Percentiles rank a stretch among this genome's conserved stretches.
Evolutionary conservation across 2,329 filamentous ascomycete genomes (phyloP).

Genomic region (Aspergillus sp.): DNA sequence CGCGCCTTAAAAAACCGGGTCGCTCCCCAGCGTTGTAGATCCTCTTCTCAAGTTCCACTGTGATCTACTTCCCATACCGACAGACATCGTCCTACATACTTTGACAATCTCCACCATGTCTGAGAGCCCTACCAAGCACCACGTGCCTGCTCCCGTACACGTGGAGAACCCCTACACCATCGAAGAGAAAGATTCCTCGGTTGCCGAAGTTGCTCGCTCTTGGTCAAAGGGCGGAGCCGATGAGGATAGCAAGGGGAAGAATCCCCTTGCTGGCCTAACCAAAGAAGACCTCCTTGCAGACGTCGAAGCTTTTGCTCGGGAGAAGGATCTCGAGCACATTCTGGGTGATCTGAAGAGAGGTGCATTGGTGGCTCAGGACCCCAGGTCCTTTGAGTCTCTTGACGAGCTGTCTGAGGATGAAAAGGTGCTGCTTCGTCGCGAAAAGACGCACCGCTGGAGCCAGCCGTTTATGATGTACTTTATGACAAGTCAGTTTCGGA

Average conservation of each 20-base stretch:
- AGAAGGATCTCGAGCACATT: conserved; percentile 52
- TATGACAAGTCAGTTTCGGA: conserved; percentile 24
- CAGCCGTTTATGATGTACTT: conserved; percentile 43
- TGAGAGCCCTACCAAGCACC: conserved; percentile 6
- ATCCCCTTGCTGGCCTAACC: conserved; percentile 18
- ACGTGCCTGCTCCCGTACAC: conserved; percentile 3
- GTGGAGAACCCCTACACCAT: conserved; percentile 2
- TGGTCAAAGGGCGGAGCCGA: conserved; percentile 3
- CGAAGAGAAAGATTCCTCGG: conserved; percentile 4
- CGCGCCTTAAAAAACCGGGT: too few species aligned
- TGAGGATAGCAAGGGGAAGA: conserved; percentile 10
- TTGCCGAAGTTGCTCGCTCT: conserved; percentile 4
- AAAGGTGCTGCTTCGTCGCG: conserved; percentile 31
- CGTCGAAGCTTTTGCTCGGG: conserved; percentile 36
- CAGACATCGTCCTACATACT: too few species aligned
- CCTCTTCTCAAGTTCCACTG: too few species aligned
- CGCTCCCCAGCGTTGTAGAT: too few species aligned
- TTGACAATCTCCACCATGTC: conserved; percentile 6
- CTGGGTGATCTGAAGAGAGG: conserved; percentile 39
- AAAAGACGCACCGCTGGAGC: conserved; percentile 43
- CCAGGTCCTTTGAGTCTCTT: conserved; percentile 53
- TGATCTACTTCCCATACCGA: too few species aligned
- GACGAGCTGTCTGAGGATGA: conserved; percentile 46
- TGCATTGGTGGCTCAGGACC: conserved; percentile 64
- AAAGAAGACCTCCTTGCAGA: conserved; percentile 20